Percentiles rank a stretch among this genome's conserved stretches.
Conservation (phyloP, 768 basidiomycete genomes). For the Pisolithus microcarpus region DNA sequence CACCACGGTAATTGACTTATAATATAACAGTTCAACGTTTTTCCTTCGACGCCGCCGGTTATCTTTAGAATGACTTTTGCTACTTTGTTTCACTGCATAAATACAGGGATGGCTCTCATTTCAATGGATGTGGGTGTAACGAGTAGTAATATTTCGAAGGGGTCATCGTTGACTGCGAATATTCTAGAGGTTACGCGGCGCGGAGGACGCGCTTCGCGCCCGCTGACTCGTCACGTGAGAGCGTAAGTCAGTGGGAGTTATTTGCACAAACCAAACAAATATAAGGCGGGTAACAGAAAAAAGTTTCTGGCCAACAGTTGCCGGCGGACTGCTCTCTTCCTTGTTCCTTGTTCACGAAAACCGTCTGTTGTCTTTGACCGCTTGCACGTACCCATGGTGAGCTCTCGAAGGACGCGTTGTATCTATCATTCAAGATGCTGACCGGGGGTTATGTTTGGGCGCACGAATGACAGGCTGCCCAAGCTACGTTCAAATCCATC, state of each 20-base stretch:
- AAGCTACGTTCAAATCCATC: slow-evolving; percentile 95
- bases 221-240: not conserved
- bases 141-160: no score
- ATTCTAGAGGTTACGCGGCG: not conserved
- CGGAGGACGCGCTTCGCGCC: not conserved
- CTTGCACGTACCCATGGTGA: slow-evolving; percentile 21
- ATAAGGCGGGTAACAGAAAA: slow-evolving; percentile 6
- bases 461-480: slow-evolving; percentile 51
- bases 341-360: slow-evolving; percentile 20
- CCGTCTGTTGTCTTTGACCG: slow-evolving; percentile 6
- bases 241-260: not conserved
- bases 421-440: not conserved
- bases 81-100: no score
- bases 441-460: slow-evolving; percentile 1
- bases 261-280: slow-evolving; percentile 17
- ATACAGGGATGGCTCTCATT: no score
- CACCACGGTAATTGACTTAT: not conserved
- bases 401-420: not conserved
- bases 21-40: not conserved
- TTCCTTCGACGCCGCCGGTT: not conserved
- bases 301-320: slow-evolving; percentile 7
- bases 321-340: slow-evolving; percentile 4
- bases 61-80: no score
- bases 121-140: no score
- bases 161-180: not conserved